Conservation (phyloP, 345 rosid species). For the Eucalyptus cloeziana region DNA sequence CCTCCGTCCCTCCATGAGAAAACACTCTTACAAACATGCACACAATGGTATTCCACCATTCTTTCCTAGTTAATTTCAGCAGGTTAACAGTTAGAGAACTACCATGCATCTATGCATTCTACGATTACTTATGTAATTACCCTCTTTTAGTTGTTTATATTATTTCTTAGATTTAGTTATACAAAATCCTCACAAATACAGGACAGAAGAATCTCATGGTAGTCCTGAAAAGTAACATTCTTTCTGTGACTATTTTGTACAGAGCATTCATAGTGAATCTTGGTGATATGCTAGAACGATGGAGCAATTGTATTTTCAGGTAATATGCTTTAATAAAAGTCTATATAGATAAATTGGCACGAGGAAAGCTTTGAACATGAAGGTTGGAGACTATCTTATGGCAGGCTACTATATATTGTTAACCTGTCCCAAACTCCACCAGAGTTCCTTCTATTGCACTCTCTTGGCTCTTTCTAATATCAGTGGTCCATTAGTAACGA, state of each 20-base stretch:
- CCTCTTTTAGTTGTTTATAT: not conserved
- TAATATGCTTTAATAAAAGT: not conserved
- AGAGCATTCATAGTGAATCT: slow-evolving; percentile 77
- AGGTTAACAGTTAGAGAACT: not conserved
- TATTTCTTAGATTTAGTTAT: not conserved
- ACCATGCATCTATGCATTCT: not conserved
- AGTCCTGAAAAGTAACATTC: not conserved
- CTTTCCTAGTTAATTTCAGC: not conserved
- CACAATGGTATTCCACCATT: not conserved
- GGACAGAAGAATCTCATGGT: not conserved
- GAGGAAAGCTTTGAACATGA: not conserved
- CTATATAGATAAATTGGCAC: not conserved
- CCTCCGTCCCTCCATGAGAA: not conserved
- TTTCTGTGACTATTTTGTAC: not conserved
- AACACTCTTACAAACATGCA: not conserved
- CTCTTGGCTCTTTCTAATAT: not conserved
- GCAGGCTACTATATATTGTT: not conserved
- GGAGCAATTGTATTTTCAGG: slow-evolving; percentile 90
- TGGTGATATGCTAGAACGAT: slow-evolving; percentile 87
- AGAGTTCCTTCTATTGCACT: not conserved
- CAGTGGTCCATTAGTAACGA: not conserved
- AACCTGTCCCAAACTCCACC: not conserved
- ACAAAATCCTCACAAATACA: not conserved
- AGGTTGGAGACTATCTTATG: not conserved
- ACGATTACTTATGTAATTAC: not conserved